Base-by-base conservation (phyloP, 768 basidiomycete genomes). In the Mycena venus region DNA sequence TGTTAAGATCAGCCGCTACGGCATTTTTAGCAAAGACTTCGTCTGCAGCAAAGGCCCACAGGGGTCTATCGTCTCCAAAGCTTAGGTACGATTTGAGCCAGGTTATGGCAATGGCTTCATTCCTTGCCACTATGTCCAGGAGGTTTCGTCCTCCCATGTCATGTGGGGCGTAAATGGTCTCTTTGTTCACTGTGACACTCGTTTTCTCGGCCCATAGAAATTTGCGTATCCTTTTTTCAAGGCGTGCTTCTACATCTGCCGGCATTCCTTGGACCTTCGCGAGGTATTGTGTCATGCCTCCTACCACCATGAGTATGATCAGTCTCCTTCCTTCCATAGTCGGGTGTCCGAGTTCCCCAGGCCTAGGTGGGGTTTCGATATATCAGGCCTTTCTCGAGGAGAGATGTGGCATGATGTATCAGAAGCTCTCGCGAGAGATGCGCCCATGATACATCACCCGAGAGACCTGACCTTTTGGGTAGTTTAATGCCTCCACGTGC, bases 251-350 rank as follows among this genome's bases (percentile, higher is more conserved):
- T 0, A 81, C 64, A 0, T 56, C 21, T 10, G 51, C 58, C 0
- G 79, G 80, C 80, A 81, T 81, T 0, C 78, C 62, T 53, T 81
- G 78, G 2, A 78, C 80, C 11, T 71, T 66, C 0, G 80, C 66
- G 3, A 69, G 14, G 25, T 69, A 69, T 23, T 69, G 68, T 14
- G 68, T 58, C 68, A 60, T 69, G 1, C 77, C 77, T 4, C 74
- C 77, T 0, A 80, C 40, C 0, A 78, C 56, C 67, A 73, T 75
- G 21, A 70, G 42, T 2, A 73, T 44, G 1, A 79, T 70, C 0
- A 76, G 60, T 0, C 38, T n/a, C 21, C 31, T 12, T 0, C 77
- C 78, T 78, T 76, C 68, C 34, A 40, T 44, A 5, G 75, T 74
- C 0, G 73, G 75, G 68, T 76, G 67, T 2, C 73, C 64, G 6